Evolutionary conservation across 305 asterid species (phyloP).

Genomic region (Withania somnifera): DNA sequence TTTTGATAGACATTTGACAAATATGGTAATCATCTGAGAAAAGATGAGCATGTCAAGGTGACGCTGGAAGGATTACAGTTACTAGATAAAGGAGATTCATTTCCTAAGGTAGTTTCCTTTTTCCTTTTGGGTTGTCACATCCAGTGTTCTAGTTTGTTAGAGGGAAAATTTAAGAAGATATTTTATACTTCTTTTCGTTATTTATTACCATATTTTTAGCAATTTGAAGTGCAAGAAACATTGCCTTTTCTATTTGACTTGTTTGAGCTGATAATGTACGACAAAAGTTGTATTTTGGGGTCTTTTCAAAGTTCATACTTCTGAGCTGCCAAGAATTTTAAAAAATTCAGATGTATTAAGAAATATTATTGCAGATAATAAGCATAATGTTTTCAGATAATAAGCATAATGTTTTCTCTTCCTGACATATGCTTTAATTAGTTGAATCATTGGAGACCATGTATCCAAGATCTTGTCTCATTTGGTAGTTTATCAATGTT

Average conservation of each 20-base stretch:
- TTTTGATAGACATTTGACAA: conserved; percentile 40
- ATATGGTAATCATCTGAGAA: conserved; percentile 41
- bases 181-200: background rate
- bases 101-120: conserved; percentile 4
- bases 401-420: background rate
- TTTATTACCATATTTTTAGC: background rate
- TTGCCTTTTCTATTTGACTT: background rate
- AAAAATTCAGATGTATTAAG: background rate
- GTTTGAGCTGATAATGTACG: background rate
- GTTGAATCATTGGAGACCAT: background rate
- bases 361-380: background rate
- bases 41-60: conserved; percentile 31
- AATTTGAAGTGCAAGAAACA: background rate
- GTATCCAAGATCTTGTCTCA: background rate
- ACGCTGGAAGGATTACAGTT: conserved; percentile 40
- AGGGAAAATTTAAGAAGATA: background rate
- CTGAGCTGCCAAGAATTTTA: background rate
- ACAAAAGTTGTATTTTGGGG: background rate
- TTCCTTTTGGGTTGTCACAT: background rate
- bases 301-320: background rate
- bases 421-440: background rate
- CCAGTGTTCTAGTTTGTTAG: background rate
- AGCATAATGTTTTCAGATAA: background rate
- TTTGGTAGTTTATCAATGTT: background rate
- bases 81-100: conserved; percentile 18